phyloP scores from a whole-genome alignment of 768 basidiomycete genomes.

The Termitomyces sp. region DNA sequence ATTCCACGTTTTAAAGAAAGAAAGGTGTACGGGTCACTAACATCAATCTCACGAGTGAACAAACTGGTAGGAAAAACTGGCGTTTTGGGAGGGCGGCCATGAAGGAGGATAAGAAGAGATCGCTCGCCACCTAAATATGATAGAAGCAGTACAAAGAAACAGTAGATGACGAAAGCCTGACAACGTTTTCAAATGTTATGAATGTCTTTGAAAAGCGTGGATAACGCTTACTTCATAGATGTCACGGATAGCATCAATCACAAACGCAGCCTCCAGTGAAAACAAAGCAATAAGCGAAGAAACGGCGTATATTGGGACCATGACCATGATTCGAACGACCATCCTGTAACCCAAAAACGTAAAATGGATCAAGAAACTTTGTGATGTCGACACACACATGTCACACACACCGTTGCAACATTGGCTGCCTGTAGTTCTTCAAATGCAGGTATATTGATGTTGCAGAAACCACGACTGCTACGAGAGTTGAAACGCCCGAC shows the following conservation, averaged over 20 bases:
- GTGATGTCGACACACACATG: neutral
- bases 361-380: neutral
- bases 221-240: conserved; percentile 77
- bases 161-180: conserved; percentile 92
- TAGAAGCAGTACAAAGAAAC: conserved; percentile 79
- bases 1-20: conserved; percentile 94
- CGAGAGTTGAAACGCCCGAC: conserved; percentile 55
- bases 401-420: conserved; percentile 60
- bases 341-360: conserved; percentile 40
- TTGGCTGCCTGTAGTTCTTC: conserved; percentile 81
- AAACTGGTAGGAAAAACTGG: conserved; percentile 83
- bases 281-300: conserved; percentile 90
- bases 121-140: conserved; percentile 91
- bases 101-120: conserved; percentile 84
- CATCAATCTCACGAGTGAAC: conserved; percentile 84
- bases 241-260: conserved; percentile 92
- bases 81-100: conserved; percentile 83
- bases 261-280: conserved; percentile 91
- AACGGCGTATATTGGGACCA: conserved; percentile 92
- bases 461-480: conserved; percentile 69
- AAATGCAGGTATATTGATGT: conserved; percentile 77
- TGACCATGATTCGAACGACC: conserved; percentile 93
- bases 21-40: conserved; percentile 92
- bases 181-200: neutral
- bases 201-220: no score